These are phyloP conservation scores for Botrytis medusae DNA, from an alignment of 2,329 filamentous ascomycete genomes.

Conservation along the genomic window DNA sequence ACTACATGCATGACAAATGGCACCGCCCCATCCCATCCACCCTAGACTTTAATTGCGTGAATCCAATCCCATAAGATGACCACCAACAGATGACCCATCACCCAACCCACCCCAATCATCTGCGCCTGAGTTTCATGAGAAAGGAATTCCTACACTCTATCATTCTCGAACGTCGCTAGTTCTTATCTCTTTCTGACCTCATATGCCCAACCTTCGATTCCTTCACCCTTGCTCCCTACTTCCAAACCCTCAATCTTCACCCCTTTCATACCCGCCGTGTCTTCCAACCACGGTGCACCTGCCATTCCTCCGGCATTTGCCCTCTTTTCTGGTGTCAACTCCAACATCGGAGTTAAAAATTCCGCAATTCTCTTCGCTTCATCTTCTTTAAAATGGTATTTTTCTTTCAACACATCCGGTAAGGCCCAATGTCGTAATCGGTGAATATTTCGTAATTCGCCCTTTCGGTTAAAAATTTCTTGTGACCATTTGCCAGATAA, in stretches of 20 bases:
- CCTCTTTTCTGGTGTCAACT: slow-evolving; percentile 80
- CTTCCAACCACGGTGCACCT: slow-evolving; percentile 76
- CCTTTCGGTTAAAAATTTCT: slow-evolving; percentile 98
- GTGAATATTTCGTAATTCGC: slow-evolving; percentile 96
- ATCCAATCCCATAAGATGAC: neutral
- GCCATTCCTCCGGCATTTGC: slow-evolving; percentile 97
- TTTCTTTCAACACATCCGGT: slow-evolving; percentile 88
- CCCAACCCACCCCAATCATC: neutral
- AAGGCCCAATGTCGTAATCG: slow-evolving; percentile 93
- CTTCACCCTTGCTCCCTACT: slow-evolving; percentile 82
- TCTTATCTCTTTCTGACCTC: slow-evolving; percentile 70
- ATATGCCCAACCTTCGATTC: slow-evolving; percentile 89
- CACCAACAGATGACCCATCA: neutral
- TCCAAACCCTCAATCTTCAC: slow-evolving; percentile 70
- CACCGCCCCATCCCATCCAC: neutral
- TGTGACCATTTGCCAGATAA: slow-evolving; percentile 95
- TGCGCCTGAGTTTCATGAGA: neutral
- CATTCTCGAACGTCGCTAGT: neutral
- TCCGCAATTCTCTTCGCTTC: slow-evolving; percentile 76
- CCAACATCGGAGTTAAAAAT: slow-evolving; percentile 88
- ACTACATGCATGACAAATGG: slow-evolving; percentile 3
- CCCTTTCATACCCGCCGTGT: slow-evolving; percentile 84
- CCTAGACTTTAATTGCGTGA: neutral
- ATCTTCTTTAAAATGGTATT: slow-evolving; percentile 90
- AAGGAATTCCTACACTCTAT: neutral